These are phyloP conservation scores for Phalaenopsis equestris DNA, from an alignment of 106 monocot genomes.

Conservation along the genomic window DNA sequence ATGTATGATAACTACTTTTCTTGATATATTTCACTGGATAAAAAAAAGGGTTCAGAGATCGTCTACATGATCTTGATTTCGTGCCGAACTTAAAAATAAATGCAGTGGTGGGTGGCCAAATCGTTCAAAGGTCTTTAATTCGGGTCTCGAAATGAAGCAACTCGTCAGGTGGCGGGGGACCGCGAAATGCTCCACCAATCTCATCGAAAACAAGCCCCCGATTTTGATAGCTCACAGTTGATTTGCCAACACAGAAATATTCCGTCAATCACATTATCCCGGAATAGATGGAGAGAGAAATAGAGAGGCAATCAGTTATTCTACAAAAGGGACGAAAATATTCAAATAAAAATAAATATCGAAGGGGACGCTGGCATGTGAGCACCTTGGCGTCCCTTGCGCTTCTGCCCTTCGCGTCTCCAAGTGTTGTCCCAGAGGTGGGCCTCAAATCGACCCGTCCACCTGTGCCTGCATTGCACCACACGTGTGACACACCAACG, in stretches of 20 bases:
- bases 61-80: no score
- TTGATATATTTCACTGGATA: no score
- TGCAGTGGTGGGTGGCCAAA: no score
- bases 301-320: neutral
- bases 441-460: slow-evolving; percentile 91
- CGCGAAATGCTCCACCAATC: neutral
- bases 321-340: neutral
- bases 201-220: neutral
- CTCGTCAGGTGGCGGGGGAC: no score
- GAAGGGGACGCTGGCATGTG: neutral
- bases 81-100: no score
- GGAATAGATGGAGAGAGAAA: neutral
- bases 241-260: neutral
- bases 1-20: no score
- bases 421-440: slow-evolving; percentile 95
- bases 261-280: neutral
- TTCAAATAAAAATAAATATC: neutral
- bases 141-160: no score
- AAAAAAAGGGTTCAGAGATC: no score
- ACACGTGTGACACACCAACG: neutral
- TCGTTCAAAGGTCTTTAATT: neutral
- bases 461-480: slow-evolving; percentile 56
- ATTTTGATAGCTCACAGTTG: neutral
- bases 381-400: slow-evolving; percentile 81
- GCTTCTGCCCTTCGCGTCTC: slow-evolving; percentile 64